Base-by-base conservation (phyloP, 495 filamentous ascomycete species). In the Penicillium fimorum region DNA sequence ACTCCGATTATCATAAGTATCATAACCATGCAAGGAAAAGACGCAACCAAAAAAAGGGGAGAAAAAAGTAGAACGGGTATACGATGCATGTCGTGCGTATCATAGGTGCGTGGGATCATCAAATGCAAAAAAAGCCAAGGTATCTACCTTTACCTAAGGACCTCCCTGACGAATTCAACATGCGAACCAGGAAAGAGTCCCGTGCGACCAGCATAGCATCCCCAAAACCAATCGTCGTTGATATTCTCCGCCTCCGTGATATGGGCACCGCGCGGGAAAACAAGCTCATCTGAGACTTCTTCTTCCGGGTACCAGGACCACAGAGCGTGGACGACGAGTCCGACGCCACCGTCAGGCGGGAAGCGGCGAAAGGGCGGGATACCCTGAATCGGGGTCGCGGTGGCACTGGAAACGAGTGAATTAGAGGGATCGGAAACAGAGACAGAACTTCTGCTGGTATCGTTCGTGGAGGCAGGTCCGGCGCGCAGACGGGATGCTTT, bases 141-240 rank as follows among this genome's bases (percentile, higher is more conserved):
- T 22, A 17, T 11, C 15, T n/a, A 22, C 22, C n/a, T n/a, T 29
- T 22, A 32, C 46, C 62, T 71, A n/a, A 41, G 48, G 48, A 75
- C 58, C 59, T 78, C 75, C 53, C 60, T 70, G 24, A 79, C 43
- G 24, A 82, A 49, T 59, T 66, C 69, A 30, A 90, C 87, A 79
- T 90, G 89, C 27, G 78, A 73, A 20, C 84, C 83, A 4, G 91
- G 91, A 69, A 96, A 92, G 58, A 96, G 56, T 1, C 91, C 91
- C 55, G 79, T 82, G 30, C 68, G 72, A 17, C 89, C 90, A 67
- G 87, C 86, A 78, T 95, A 96, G 33, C 78, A 82, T 0, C 92
- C 92, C 74, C 84, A 84, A 53, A 77, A 89, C 91, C 91, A 96
- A 69, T 95, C 90, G 38, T 84, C 89, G 70, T 94, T 96, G 43